These are phyloP conservation scores for Lachnellula occidentalis DNA, from an alignment of 2,329 filamentous ascomycete species.

Conservation along the genomic window DNA sequence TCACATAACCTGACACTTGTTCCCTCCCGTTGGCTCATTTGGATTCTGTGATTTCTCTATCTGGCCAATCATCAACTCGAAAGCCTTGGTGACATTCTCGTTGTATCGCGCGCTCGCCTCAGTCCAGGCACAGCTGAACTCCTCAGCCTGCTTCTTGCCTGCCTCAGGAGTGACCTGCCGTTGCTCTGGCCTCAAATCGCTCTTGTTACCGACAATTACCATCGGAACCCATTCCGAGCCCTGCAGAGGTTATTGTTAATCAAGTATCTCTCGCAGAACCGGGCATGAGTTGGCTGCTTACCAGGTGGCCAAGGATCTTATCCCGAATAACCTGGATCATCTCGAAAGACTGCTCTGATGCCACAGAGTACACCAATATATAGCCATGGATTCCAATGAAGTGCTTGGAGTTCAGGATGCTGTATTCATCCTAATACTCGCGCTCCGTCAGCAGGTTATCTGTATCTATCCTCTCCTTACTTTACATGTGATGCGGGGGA, in stretches of 20 bases:
- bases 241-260: slow-evolving; percentile 38
- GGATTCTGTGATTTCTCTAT: slow-evolving; percentile 94
- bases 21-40: slow-evolving; percentile 70
- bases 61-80: slow-evolving; percentile 89
- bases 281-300: slow-evolving; percentile 41
- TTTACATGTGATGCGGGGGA: not conserved
- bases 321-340: slow-evolving; percentile 95
- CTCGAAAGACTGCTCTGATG: slow-evolving; percentile 88
- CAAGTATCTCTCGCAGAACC: not conserved
- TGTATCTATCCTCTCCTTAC: not conserved
- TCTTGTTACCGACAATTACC: slow-evolving; percentile 96
- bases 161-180: slow-evolving; percentile 84
- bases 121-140: slow-evolving; percentile 88
- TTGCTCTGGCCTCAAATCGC: slow-evolving; percentile 85
- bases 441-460: slow-evolving; percentile 9
- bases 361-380: slow-evolving; percentile 97
- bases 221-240: slow-evolving; percentile 90
- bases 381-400: slow-evolving; percentile 99
- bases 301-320: slow-evolving; percentile 94
- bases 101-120: slow-evolving; percentile 93
- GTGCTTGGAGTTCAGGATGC: slow-evolving; percentile 95
- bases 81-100: slow-evolving; percentile 86
- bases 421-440: slow-evolving; percentile 78
- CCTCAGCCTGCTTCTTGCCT: slow-evolving; percentile 76
- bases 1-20: slow-evolving; percentile 85